Conservation (phyloP, 2,329 filamentous ascomycete genomes). For the Monilinia vaccinii-corymbosi region DNA sequence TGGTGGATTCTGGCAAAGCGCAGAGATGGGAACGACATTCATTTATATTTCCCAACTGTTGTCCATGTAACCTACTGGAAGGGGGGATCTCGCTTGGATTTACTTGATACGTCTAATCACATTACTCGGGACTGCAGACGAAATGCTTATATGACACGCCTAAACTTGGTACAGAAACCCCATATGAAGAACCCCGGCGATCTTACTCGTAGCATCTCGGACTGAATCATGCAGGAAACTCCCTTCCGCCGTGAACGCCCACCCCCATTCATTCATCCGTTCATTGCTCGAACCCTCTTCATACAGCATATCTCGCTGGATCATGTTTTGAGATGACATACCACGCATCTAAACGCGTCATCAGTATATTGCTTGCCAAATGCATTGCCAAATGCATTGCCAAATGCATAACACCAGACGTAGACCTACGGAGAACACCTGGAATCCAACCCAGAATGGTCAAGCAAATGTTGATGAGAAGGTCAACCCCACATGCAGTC, state of each 20-base stretch:
- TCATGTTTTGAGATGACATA: constrained; percentile 25
- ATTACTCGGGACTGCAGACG: too few species aligned
- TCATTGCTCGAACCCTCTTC: not conserved
- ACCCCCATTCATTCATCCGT: too few species aligned
- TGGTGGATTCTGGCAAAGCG: not conserved
- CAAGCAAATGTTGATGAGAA: constrained; percentile 34
- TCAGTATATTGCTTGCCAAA: not conserved
- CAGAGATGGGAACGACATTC: not conserved
- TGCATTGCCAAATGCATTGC: too few species aligned
- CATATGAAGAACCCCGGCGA: not conserved
- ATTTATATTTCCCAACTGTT: constrained; percentile 7
- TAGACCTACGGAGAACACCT: constrained; percentile 25
- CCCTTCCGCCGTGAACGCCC: not conserved
- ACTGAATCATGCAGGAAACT: not conserved
- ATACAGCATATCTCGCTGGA: constrained; percentile 15
- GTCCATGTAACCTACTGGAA: too few species aligned
- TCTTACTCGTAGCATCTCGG: too few species aligned
- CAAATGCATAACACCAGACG: not conserved
- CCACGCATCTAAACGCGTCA: constrained; percentile 22
- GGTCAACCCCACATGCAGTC: constrained; percentile 32
- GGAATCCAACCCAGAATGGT: constrained; percentile 31
- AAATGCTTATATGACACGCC: not conserved
- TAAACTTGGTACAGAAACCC: not conserved
- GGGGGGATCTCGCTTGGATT: not conserved
- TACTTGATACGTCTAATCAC: not conserved